Percentiles rank a stretch among this genome's conserved stretches.
Evolutionary conservation across 371 early-diverging fungal species (phyloP).

Genomic region (Cokeromyces recurvatus): DNA sequence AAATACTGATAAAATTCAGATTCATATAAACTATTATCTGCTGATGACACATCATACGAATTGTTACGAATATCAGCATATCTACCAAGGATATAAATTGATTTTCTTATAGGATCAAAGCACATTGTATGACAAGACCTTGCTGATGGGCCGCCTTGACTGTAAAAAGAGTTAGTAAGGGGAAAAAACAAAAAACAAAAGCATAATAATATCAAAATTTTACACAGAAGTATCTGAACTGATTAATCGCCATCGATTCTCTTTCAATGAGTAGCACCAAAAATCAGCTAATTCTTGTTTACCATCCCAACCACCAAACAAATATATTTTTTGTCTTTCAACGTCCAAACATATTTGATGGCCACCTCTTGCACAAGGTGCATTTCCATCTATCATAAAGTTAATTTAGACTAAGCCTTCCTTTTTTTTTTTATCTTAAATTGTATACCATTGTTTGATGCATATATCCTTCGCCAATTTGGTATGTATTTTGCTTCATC

Average conservation of each 20-base stretch:
- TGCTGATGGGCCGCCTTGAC: conserved; percentile 83
- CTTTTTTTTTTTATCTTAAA: too few species aligned
- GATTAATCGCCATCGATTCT: conserved; percentile 72
- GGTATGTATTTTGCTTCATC: conserved; percentile 62
- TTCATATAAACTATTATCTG: conserved; percentile 32
- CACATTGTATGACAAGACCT: conserved; percentile 94
- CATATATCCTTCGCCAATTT: conserved; percentile 62
- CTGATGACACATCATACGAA: conserved; percentile 13
- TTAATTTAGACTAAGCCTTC: too few species aligned
- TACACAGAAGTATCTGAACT: conserved; percentile 71
- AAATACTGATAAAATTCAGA: conserved; percentile 89
- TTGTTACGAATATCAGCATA: conserved; percentile 73
- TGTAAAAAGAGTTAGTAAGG: conserved; percentile 16
- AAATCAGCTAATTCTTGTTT: conserved; percentile 85
- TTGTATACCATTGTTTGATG: conserved; percentile 29
- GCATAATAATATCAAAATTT: too few species aligned
- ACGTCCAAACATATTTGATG: conserved; percentile 95
- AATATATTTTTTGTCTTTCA: conserved; percentile 68
- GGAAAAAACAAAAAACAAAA: not conserved
- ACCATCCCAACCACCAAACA: conserved; percentile 98
- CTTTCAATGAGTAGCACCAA: conserved; percentile 73
- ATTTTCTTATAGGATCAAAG: conserved; percentile 69
- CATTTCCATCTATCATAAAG: conserved; percentile 27
- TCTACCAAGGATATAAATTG: conserved; percentile 80
- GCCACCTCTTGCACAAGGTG: conserved; percentile 80